Conservation (phyloP, 2,329 filamentous ascomycete species). For the Colletotrichum lini region DNA sequence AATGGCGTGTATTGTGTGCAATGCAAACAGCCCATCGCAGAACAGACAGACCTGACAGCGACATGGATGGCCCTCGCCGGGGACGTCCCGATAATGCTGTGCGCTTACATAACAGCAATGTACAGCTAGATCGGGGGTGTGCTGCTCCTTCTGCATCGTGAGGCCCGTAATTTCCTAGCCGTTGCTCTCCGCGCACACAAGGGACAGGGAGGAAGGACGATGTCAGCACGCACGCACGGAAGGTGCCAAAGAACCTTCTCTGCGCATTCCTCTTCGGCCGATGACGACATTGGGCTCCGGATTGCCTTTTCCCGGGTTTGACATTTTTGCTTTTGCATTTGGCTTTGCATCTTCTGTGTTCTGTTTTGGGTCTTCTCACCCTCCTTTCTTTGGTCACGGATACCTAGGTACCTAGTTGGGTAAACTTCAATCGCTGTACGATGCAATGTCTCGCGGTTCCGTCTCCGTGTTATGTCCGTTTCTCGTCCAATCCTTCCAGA, state of each 20-base stretch:
- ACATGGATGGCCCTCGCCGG: too few species aligned
- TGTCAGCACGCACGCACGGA: slow-evolving; percentile 10
- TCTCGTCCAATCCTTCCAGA: neutral
- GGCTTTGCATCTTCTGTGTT: neutral
- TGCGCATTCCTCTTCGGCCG: slow-evolving; percentile 32
- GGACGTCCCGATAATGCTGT: too few species aligned
- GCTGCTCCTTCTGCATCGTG: too few species aligned
- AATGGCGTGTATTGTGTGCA: neutral
- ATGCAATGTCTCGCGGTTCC: neutral
- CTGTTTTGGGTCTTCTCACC: neutral
- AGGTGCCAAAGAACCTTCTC: slow-evolving; percentile 36
- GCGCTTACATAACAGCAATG: neutral
- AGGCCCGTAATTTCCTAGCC: neutral
- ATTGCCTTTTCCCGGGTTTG: neutral
- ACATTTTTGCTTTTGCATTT: neutral
- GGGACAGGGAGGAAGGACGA: neutral
- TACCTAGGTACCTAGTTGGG: too few species aligned
- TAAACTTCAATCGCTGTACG: too few species aligned
- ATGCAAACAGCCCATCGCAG: neutral
- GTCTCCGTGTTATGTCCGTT: too few species aligned
- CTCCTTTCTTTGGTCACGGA: too few species aligned
- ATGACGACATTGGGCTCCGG: slow-evolving; percentile 14
- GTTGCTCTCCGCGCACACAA: neutral
- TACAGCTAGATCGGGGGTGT: too few species aligned
- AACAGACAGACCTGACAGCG: too few species aligned